A percentile compares a stretch with the other conserved stretches of the same genome.
phyloP scores from a whole-genome alignment of 495 filamentous ascomycete species.

The Lasiosphaeriaceae sp. region DNA sequence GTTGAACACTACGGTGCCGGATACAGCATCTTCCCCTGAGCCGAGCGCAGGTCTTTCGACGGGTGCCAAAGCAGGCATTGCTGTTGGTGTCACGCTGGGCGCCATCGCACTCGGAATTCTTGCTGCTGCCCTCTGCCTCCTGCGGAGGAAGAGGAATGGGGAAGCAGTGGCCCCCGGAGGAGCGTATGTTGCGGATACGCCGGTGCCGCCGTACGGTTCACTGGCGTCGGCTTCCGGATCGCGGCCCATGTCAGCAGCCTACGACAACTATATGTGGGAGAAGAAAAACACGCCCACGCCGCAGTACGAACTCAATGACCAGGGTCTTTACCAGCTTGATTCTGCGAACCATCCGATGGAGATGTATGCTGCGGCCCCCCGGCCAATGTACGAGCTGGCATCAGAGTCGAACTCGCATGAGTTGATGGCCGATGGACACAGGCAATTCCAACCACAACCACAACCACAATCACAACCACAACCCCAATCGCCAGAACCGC shows the following conservation, averaged over 20 bases:
- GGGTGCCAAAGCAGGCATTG: slow-evolving; percentile 36
- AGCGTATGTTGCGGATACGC: slow-evolving; percentile 5
- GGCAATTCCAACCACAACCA: slow-evolving; percentile 1
- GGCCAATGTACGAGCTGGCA: slow-evolving; percentile 30
- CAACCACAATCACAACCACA: slow-evolving; percentile 1
- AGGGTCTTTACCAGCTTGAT: slow-evolving; percentile 22
- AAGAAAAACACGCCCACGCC: slow-evolving; percentile 8
- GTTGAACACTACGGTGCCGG: background rate
- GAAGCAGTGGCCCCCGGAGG: slow-evolving; percentile 5
- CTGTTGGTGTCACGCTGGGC: slow-evolving; percentile 31
- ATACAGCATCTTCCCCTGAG: background rate
- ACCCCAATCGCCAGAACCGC: background rate
- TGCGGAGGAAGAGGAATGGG: slow-evolving; percentile 15
- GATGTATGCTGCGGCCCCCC: slow-evolving; percentile 14
- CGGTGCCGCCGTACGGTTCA: slow-evolving; percentile 16
- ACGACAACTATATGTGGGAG: slow-evolving; percentile 18
- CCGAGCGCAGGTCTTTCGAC: slow-evolving; percentile 22
- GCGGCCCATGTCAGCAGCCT: background rate
- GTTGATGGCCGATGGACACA: slow-evolving; percentile 17
- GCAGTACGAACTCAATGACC: background rate
- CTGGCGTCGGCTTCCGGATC: background rate
- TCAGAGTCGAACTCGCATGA: slow-evolving; percentile 28
- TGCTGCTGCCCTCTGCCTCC: slow-evolving; percentile 21
- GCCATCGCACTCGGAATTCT: slow-evolving; percentile 23
- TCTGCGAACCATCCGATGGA: slow-evolving; percentile 13